phyloP scores from a whole-genome alignment of 2,329 filamentous ascomycete species.

The Talaromyces sp. region DNA sequence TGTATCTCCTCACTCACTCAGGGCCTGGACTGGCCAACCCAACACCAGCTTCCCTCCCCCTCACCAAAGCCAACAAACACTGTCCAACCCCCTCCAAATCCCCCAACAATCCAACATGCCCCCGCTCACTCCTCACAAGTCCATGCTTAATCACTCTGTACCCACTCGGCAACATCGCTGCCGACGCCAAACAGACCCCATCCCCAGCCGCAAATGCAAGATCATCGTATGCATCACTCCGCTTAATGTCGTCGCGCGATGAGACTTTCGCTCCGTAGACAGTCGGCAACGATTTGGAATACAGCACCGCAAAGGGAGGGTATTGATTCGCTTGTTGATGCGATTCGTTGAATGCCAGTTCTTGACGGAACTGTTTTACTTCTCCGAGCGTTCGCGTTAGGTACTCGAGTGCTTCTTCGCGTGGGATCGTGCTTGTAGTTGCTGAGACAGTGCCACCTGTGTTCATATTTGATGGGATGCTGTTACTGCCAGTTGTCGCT shows the following conservation, averaged over 20 bases:
- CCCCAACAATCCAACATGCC: slow-evolving; percentile 81
- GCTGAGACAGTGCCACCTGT: slow-evolving; percentile 13
- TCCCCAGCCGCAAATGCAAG: slow-evolving; percentile 82
- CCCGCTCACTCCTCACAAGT: slow-evolving; percentile 71
- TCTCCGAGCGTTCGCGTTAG: slow-evolving; percentile 68
- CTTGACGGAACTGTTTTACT: slow-evolving; percentile 68
- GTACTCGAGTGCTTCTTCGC: slow-evolving; percentile 57
- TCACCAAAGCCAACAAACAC: slow-evolving; percentile 63
- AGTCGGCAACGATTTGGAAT: slow-evolving; percentile 80
- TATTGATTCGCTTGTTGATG: slow-evolving; percentile 66
- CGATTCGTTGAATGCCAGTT: slow-evolving; percentile 58
- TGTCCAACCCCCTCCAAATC: slow-evolving; percentile 75
- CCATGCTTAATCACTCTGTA: slow-evolving; percentile 71
- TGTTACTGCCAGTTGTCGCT: slow-evolving; percentile 19
- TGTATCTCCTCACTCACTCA: neutral
- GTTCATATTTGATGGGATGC: slow-evolving; percentile 18
- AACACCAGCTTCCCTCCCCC: slow-evolving; percentile 66
- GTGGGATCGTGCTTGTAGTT: slow-evolving; percentile 47
- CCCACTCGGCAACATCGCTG: slow-evolving; percentile 77
- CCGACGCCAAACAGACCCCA: slow-evolving; percentile 78
- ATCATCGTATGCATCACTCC: slow-evolving; percentile 76
- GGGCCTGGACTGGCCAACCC: too few species aligned
- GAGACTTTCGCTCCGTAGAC: slow-evolving; percentile 74
- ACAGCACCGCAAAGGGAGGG: slow-evolving; percentile 76
- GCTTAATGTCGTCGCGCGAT: slow-evolving; percentile 66